Conservation (phyloP, 2,329 filamentous ascomycete genomes). For the Penicillium sp. region DNA sequence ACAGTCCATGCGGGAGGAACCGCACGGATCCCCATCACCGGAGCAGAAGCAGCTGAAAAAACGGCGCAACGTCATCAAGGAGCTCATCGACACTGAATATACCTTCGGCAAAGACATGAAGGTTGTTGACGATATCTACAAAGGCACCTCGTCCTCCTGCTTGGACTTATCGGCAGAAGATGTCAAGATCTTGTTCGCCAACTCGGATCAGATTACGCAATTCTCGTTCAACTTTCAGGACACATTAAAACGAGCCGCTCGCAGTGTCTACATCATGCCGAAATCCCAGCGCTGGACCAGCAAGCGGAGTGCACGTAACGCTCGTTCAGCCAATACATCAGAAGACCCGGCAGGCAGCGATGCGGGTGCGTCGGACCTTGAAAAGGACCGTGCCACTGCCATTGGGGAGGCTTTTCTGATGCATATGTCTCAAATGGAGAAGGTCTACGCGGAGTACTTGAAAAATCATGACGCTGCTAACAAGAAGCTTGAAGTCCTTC, state of each 20-base stretch:
- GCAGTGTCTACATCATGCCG: constrained; percentile 68
- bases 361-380: constrained; percentile 40
- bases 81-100: constrained; percentile 87
- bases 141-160: constrained; percentile 78
- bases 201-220: constrained; percentile 80
- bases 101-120: constrained; percentile 93
- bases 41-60: constrained; percentile 60
- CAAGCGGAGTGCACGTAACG: constrained; percentile 45
- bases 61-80: constrained; percentile 78
- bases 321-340: constrained; percentile 25
- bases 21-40: constrained; percentile 30
- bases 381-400: constrained; percentile 54
- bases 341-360: constrained; percentile 24
- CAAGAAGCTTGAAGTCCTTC: constrained; percentile 49
- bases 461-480: constrained; percentile 61
- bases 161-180: constrained; percentile 75
- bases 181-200: constrained; percentile 84
- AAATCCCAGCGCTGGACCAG: constrained; percentile 49
- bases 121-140: constrained; percentile 95
- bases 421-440: constrained; percentile 55
- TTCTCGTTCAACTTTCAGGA: constrained; percentile 78
- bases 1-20: constrained; percentile 16
- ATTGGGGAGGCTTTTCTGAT: constrained; percentile 55
- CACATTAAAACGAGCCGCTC: constrained; percentile 71
- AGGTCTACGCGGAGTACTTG: constrained; percentile 59